Conservation (phyloP, 306 rosid species). For the Phaseolus lunatus region DNA sequence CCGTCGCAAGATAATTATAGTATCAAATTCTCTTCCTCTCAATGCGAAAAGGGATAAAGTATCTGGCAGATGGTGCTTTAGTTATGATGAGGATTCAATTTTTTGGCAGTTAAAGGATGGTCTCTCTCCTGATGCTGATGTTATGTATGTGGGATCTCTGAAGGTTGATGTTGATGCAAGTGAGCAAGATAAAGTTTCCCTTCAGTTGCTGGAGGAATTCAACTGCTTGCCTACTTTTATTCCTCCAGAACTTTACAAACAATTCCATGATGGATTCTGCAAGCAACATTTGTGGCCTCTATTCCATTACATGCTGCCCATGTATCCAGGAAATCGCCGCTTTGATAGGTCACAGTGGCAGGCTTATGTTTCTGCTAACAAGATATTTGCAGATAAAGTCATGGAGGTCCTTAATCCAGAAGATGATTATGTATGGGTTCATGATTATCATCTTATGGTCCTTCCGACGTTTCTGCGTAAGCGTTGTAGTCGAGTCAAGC, state of each 20-base stretch:
- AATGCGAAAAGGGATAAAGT: conserved; percentile 62
- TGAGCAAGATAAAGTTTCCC: conserved; percentile 77
- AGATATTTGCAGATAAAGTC: conserved; percentile 78
- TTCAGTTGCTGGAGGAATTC: conserved; percentile 75
- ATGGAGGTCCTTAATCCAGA: conserved; percentile 80
- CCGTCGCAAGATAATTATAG: conserved; percentile 61
- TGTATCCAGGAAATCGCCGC: conserved; percentile 67
- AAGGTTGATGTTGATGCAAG: conserved; percentile 62
- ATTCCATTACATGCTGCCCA: conserved; percentile 87
- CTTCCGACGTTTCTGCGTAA: conserved; percentile 87
- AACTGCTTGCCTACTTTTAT: conserved; percentile 82
- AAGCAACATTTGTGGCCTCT: conserved; percentile 85
- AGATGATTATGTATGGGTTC: conserved; percentile 87
- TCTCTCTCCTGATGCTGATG: conserved; percentile 61
- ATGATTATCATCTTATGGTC: conserved; percentile 95
- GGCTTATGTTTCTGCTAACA: conserved; percentile 89
- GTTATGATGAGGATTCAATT: conserved; percentile 78
- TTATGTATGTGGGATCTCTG: conserved; percentile 74
- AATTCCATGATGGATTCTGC: conserved; percentile 86
- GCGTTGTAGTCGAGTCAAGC: conserved; percentile 64
- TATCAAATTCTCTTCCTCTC: conserved; percentile 78
- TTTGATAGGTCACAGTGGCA: conserved; percentile 83
- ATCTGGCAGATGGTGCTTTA: conserved; percentile 73
- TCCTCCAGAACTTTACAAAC: conserved; percentile 62
- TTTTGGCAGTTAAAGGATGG: conserved; percentile 70